Evolutionary conservation across 495 filamentous ascomycete species (phyloP).

Genomic region (Thermochaetoides thermophila): DNA sequence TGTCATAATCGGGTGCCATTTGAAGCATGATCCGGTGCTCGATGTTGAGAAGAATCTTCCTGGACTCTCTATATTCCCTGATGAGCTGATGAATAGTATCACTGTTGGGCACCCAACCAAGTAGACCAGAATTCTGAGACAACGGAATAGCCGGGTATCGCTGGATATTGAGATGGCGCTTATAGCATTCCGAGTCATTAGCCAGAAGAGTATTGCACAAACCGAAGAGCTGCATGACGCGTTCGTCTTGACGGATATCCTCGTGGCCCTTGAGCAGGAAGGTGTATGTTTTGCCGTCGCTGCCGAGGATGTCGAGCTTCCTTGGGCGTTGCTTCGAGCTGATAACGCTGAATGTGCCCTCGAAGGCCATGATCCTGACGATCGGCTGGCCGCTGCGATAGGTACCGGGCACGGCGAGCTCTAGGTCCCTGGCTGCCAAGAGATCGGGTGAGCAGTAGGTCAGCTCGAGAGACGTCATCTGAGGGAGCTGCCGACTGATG

Average conservation of each 20-base stretch:
- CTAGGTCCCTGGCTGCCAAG: constrained; percentile 64
- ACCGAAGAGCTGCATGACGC: constrained; percentile 98
- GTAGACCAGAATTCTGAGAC: constrained; percentile 84
- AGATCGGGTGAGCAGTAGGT: constrained; percentile 92
- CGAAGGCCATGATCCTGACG: constrained; percentile 76
- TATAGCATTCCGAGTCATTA: constrained; percentile 88
- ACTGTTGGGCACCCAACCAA: constrained; percentile 96
- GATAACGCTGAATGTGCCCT: constrained; percentile 78
- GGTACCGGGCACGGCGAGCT: constrained; percentile 85
- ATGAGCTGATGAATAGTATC: constrained; percentile 94
- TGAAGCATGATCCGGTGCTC: constrained; percentile 99
- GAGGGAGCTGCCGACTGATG: constrained; percentile 84
- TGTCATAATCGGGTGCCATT: constrained; percentile 98
- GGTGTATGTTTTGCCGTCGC: constrained; percentile 71
- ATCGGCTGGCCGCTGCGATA: constrained; percentile 80
- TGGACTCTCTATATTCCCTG: constrained; percentile 88
- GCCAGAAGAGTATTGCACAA: constrained; percentile 86
- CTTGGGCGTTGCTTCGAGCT: constrained; percentile 92
- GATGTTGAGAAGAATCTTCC: constrained; percentile 95
- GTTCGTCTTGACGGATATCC: constrained; percentile 95
- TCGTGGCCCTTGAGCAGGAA: constrained; percentile 93
- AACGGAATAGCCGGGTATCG: constrained; percentile 88
- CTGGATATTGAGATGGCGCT: constrained; percentile 90
- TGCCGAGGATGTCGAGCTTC: constrained; percentile 75
- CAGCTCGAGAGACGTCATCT: constrained; percentile 81